Evolutionary conservation across 202 grass and related monocot genomes (phyloP), one percentile per base, ranked within the genome.

Genomic region (Zoysia matrella): DNA sequence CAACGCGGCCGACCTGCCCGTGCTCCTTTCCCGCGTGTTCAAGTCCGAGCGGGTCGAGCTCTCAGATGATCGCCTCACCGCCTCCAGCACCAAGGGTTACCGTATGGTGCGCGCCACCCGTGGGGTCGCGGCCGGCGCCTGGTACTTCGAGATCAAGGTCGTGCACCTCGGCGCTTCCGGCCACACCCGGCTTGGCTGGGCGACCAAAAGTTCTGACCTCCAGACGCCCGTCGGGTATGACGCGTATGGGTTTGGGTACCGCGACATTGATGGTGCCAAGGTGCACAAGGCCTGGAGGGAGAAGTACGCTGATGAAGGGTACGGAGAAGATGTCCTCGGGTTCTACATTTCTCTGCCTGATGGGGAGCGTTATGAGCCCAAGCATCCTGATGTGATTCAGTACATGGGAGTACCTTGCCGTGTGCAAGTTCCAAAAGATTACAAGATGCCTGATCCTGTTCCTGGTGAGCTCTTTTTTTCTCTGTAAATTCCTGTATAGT

Each of bases 91-190:
- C 66, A 98, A 94, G 84, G 92, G 95, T 10, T 98, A 93, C 73
- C 92, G 92, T 12, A 94, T 93, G 92, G 89, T 98, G 60, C 92
- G 90, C 18, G 92, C 92, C 72, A 94, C 95, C 51, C 84, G 95
- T 12, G 95, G 95, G 11, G 77, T 98, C 41, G 86, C 91, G 46
- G 13, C 88, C 12, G 92, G 95, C 3, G 88, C 86, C 2, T 91
- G 95, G 95, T 98, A 93, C 80, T 98, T 94, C 11, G 95, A 98
- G 86, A 75, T 91, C 82, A 91, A 65, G 84, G 70, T 95, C 18
- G 54, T 82, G 53, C 88, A 74, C 85, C 84, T 94, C 6, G 90
- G 90, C 3, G 65, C 79, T 49, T 82, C 76, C 1, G 95, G 95
- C 18, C 92, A 91, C 77, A 90, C 95, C 18, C 85, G 95, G 7